A percentile compares a stretch with the other conserved stretches of the same genome.
Evolutionary conservation across 192 early-diverging fungal genomes (phyloP).

Genomic region (Tieghemiomyces parasiticus): DNA sequence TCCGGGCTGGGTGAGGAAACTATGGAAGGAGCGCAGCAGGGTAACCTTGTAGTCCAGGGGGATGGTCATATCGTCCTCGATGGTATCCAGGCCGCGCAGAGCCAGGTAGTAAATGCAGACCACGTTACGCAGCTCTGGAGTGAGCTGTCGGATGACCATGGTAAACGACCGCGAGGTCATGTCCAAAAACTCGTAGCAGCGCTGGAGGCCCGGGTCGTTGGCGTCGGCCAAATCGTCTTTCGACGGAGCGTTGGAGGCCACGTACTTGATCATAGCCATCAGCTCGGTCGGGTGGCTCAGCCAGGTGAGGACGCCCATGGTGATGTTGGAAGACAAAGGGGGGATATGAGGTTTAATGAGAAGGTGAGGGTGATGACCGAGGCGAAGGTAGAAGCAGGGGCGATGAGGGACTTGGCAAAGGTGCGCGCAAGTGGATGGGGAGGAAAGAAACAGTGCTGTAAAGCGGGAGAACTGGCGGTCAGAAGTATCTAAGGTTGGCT

Average conservation of each 20-base stretch:
- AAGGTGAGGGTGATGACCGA: no score
- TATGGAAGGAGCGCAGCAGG: slow-evolving; percentile 67
- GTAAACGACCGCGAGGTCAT: slow-evolving; percentile 93
- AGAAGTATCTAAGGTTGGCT: no score
- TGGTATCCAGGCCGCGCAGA: slow-evolving; percentile 89
- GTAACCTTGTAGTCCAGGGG: slow-evolving; percentile 54
- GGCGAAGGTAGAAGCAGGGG: no score
- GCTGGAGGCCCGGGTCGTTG: slow-evolving; percentile 31
- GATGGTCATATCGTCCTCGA: slow-evolving; percentile 97
- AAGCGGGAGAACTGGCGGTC: no score
- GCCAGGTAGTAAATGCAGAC: slow-evolving; percentile 95
- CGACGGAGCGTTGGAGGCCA: slow-evolving; percentile 33
- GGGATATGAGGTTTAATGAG: no score
- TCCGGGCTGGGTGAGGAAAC: slow-evolving; percentile 58
- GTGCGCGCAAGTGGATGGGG: no score
- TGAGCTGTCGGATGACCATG: slow-evolving; percentile 80
- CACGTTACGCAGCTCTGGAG: slow-evolving; percentile 61
- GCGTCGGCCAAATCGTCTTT: slow-evolving; percentile 37
- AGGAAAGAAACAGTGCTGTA: no score
- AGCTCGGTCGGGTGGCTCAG: slow-evolving; percentile 76
- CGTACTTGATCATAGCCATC: slow-evolving; percentile 58
- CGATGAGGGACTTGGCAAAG: no score
- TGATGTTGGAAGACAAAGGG: no score
- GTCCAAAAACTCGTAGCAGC: slow-evolving; percentile 84
- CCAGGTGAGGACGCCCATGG: slow-evolving; percentile 46